These are phyloP conservation scores for Magnusiomyces tetraspermus DNA, from an alignment of 1,139 yeast genomes.

Conservation along the genomic window DNA sequence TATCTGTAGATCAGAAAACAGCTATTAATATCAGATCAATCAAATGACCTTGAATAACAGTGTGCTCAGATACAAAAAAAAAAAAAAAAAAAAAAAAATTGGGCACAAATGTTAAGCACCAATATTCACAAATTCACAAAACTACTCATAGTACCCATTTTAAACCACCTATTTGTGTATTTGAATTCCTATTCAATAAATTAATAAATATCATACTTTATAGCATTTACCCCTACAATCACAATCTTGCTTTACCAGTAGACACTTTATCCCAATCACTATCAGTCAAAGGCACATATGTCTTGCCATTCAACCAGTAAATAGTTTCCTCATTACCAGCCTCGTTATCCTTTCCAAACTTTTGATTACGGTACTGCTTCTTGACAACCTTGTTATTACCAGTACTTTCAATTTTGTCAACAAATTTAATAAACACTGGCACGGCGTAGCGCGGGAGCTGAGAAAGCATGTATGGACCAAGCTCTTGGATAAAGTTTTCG, in stretches of 20 bases:
- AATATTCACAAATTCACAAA: too few relatives aligned
- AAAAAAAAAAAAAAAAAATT: too few relatives aligned
- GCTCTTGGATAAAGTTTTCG: conserved; percentile 21
- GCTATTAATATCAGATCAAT: too few relatives aligned
- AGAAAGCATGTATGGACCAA: conserved; percentile 36
- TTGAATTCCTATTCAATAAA: too few relatives aligned
- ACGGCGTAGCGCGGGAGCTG: conserved; percentile 79
- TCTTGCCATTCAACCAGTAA: conserved; percentile 56
- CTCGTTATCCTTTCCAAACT: conserved; percentile 44
- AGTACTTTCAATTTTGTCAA: conserved; percentile 50
- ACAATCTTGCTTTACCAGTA: conserved; percentile 25
- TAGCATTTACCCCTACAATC: too few relatives aligned
- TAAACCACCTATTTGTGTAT: too few relatives aligned
- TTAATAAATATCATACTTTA: too few relatives aligned
- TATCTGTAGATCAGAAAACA: too few relatives aligned
- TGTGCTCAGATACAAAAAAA: too few relatives aligned
- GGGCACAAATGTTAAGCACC: too few relatives aligned
- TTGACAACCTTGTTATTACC: conserved; percentile 87
- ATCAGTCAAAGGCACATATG: conserved; percentile 50
- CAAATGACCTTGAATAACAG: too few relatives aligned
- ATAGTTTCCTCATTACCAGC: conserved; percentile 38
- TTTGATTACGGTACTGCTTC: conserved; percentile 64
- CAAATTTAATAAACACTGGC: conserved; percentile 73
- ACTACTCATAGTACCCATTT: too few relatives aligned
- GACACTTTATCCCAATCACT: conserved; percentile 44